phyloP scores from a whole-genome alignment of 1,139 yeast species.

The Sugiyamaella paludigena region DNA sequence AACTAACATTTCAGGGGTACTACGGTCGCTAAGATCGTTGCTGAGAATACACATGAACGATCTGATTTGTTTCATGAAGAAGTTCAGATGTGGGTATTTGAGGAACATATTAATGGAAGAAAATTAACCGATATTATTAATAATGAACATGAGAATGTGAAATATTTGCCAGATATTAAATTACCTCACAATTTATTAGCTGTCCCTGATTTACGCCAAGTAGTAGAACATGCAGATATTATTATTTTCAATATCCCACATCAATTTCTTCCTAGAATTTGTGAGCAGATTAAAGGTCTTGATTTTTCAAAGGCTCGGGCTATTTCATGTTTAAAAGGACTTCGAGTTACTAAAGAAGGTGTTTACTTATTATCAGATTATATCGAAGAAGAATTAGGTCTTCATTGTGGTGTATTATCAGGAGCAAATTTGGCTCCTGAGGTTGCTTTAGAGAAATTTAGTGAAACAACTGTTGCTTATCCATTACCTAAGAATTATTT shows the following conservation, averaged over 20 bases:
- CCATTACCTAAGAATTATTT: conserved; percentile 59
- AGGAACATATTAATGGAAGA: conserved; percentile 64
- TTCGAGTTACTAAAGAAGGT: conserved; percentile 76
- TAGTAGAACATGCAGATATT: conserved; percentile 76
- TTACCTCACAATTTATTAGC: conserved; percentile 82
- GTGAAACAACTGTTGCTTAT: conserved; percentile 93
- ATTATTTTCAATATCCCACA: conserved; percentile 91
- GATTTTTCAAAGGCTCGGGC: conserved; percentile 72
- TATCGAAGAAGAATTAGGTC: conserved; percentile 71
- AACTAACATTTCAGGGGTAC: conserved; percentile 57
- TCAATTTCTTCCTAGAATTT: conserved; percentile 76
- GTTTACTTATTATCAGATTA: conserved; percentile 75
- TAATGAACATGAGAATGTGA: conserved; percentile 78
- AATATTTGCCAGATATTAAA: conserved; percentile 70
- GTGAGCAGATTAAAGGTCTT: conserved; percentile 72
- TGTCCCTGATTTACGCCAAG: conserved; percentile 71
- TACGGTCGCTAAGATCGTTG: conserved; percentile 88
- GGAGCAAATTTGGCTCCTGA: conserved; percentile 96
- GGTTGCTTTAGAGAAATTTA: conserved; percentile 90
- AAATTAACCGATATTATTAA: conserved; percentile 84
- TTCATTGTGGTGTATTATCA: conserved; percentile 89
- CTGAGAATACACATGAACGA: conserved; percentile 75
- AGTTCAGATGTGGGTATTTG: conserved; percentile 94
- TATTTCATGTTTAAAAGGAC: conserved; percentile 89
- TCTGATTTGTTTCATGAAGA: conserved; percentile 62